Conservation (phyloP, 2,329 filamentous ascomycete genomes). For the Penicillium nordicum region DNA sequence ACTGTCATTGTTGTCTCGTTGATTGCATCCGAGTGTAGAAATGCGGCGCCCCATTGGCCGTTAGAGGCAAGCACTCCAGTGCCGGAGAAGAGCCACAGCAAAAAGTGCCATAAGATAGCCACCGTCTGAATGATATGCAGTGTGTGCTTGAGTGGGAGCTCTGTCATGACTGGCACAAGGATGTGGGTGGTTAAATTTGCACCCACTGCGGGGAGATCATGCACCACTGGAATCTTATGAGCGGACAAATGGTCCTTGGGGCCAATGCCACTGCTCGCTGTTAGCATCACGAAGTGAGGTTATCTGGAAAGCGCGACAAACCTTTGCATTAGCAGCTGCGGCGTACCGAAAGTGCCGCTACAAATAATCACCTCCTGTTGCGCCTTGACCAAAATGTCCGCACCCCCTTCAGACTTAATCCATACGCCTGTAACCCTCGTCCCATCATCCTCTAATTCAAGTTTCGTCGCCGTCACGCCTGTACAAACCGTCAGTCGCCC, state of each 20-base stretch:
- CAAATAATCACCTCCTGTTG: background rate
- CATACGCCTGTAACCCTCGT: background rate
- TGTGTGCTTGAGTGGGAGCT: slow-evolving; percentile 1
- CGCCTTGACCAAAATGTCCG: background rate
- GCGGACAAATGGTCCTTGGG: background rate
- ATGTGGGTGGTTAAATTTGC: background rate
- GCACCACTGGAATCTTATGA: background rate
- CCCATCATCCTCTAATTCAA: background rate
- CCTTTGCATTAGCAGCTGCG: slow-evolving; percentile 1
- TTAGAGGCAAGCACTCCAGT: slow-evolving; percentile 1
- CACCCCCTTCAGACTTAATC: background rate
- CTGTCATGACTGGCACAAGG: slow-evolving; percentile 1
- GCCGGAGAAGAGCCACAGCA: slow-evolving; percentile 1
- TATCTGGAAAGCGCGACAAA: background rate
- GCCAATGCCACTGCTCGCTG: background rate
- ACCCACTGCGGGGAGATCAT: background rate
- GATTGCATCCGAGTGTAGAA: background rate
- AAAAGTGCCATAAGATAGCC: slow-evolving; percentile 1
- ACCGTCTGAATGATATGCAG: slow-evolving; percentile 3
- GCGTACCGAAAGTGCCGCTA: slow-evolving; percentile 3
- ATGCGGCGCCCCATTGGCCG: slow-evolving; percentile 3
- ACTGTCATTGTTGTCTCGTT: background rate
- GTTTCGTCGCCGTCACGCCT: background rate
- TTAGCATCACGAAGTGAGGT: background rate
- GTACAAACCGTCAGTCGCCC: background rate